A percentile compares a stretch with the other conserved stretches of the same genome.
These are phyloP conservation scores for Saccharomycopsis capsularis DNA, from an alignment of 805 yeast genomes.

Conservation along the genomic window DNA sequence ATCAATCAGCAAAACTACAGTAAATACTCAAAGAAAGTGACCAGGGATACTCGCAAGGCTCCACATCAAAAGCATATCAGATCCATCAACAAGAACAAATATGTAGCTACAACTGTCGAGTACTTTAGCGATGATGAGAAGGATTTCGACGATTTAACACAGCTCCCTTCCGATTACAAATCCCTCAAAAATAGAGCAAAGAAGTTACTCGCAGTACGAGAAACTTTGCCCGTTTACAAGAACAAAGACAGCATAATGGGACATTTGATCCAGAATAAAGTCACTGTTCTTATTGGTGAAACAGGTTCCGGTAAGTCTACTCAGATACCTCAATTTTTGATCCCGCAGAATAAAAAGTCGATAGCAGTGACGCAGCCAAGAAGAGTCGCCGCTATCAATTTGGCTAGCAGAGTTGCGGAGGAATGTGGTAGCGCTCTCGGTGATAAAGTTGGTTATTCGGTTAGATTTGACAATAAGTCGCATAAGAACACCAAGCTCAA, in stretches of 20 bases:
- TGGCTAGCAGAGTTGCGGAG: conserved; percentile 88
- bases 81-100: not conserved
- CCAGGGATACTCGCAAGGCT: not conserved
- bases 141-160: not conserved
- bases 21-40: not conserved
- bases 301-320: conserved; percentile 98
- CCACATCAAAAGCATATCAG: not conserved
- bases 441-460: conserved; percentile 83
- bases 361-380: conserved; percentile 97
- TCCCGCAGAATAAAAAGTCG: conserved; percentile 43
- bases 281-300: conserved; percentile 84
- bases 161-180: not conserved
- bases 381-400: conserved; percentile 92
- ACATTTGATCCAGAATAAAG: conserved; percentile 49
- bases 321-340: conserved; percentile 88
- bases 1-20: too few relatives aligned
- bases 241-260: conserved; percentile 58
- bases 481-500: conserved; percentile 58
- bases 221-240: conserved; percentile 67
- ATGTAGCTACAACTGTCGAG: conserved; percentile 1
- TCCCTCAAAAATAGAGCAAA: conserved; percentile 32
- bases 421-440: conserved; percentile 78
- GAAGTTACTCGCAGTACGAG: conserved; percentile 44
- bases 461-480: conserved; percentile 75
- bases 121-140: conserved; percentile 17